Evolutionary conservation across 257 asterid genomes (phyloP).

Genomic region (Sherardia arvensis): DNA sequence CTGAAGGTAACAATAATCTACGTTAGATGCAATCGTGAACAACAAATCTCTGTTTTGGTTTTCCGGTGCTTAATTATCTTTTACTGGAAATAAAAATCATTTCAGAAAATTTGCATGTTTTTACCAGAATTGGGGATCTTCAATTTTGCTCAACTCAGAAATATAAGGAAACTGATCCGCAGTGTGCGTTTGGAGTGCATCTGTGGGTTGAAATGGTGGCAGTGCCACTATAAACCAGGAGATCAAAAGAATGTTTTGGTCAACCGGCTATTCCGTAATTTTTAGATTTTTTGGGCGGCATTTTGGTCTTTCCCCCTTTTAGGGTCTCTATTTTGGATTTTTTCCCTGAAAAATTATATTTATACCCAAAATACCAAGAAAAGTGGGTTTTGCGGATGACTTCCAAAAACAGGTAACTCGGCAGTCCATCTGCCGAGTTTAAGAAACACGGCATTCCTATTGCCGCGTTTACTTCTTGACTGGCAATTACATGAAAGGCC

Average conservation of each 20-base stretch:
- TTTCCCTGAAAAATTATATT: too few relatives aligned
- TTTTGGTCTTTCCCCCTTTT: too few relatives aligned
- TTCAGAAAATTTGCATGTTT: not conserved
- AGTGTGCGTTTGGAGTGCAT: not conserved
- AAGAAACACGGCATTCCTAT: too few relatives aligned
- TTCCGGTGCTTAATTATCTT: too few relatives aligned
- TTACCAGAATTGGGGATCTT: not conserved
- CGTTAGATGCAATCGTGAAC: not conserved
- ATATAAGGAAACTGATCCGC: not conserved
- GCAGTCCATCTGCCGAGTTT: too few relatives aligned
- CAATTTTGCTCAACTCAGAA: not conserved
- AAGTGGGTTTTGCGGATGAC: too few relatives aligned
- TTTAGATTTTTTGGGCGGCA: not conserved
- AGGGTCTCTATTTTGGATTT: too few relatives aligned
- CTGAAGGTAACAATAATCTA: not conserved
- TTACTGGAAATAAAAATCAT: too few relatives aligned
- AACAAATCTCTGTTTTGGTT: not conserved
- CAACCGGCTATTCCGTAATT: not conserved
- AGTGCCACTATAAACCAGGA: not conserved
- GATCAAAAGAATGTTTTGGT: not conserved
- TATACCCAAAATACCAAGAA: too few relatives aligned
- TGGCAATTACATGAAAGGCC: too few relatives aligned
- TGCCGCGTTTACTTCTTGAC: too few relatives aligned
- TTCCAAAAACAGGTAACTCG: too few relatives aligned
- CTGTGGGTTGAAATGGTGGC: not conserved